Base-by-base conservation (phyloP, 2,329 filamentous ascomycete species). In the Nigrospora sphaerica region DNA sequence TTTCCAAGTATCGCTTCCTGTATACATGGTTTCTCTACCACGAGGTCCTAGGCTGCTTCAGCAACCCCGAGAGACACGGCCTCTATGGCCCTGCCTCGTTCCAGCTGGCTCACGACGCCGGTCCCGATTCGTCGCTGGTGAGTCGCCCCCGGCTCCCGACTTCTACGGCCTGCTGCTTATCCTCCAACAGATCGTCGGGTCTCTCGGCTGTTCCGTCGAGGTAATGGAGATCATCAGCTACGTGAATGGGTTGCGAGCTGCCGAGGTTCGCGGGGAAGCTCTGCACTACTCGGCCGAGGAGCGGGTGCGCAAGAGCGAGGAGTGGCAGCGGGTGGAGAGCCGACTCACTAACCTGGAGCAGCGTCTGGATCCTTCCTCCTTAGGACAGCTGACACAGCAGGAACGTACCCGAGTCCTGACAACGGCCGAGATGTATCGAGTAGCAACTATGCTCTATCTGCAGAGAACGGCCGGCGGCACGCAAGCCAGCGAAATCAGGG, bases 401-500 rank as follows among this genome's bases (percentile, higher is more conserved):
- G 56, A 62, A 37, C 57, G 54, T 18, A 47, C 51, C 42, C 58
- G 54, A 40, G 60, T 68, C 52, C 61, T 58, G 40, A 62, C 64
- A 35, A 76, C 73, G 4, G 72, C 73, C 11, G 72, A 76, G 55
- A 64, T 75, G n/a, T 77, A 76, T 49, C 68, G 72, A 6, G 62
- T 76, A 17, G 73, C 71, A 1, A 63, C 72, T 2, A 62, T 70
- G 32, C 62, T 75, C 1, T 76, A 75, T 45, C 52, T 66, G 17
- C 59, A 61, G 39, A 56, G 61, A 44, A 57, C 59, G 16, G 55
- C 53, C 43, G 58, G 57, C 42, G 50, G 50, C 32, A 54, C 53
- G 23, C 48, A 54, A 34, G 53, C 50, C 32, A 52, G 52, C 36
- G 52, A 68, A 32, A 45, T 61, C 17, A 58, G 55, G 32, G 53